These are phyloP conservation scores for Picea abies DNA, from an alignment of 83 land plant genomes.

Conservation along the genomic window DNA sequence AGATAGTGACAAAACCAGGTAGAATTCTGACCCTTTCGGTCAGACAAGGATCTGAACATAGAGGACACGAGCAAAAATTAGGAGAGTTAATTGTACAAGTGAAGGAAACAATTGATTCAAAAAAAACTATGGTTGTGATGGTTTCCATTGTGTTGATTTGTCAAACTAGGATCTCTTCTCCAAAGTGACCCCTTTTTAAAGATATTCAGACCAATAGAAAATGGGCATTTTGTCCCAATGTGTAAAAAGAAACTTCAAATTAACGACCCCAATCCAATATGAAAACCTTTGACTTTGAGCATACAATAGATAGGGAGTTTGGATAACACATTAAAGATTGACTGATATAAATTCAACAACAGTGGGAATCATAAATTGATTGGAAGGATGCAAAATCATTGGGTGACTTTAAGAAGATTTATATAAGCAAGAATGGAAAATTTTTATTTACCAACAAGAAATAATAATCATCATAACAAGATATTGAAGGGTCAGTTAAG, in stretches of 20 bases:
- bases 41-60: conserved; percentile 21
- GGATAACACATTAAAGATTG: conserved; percentile 73
- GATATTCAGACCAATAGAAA: conserved; percentile 59
- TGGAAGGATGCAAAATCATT: conserved; percentile 63
- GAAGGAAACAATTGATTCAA: conserved; percentile 69
- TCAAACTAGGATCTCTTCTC: too few relatives aligned
- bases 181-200: too few relatives aligned
- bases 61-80: conserved; percentile 15
- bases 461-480: conserved; percentile 21
- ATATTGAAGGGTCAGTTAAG: conserved; percentile 58
- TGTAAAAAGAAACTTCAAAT: conserved; percentile 81
- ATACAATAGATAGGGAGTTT: conserved; percentile 80
- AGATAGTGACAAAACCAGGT: conserved; percentile 68
- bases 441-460: conserved; percentile 35
- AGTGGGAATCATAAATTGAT: conserved; percentile 83
- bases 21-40: conserved; percentile 51
- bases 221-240: conserved; percentile 52
- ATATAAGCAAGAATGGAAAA: conserved; percentile 31
- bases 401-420: conserved; percentile 52
- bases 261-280: conserved; percentile 73
- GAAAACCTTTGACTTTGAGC: conserved; percentile 10
- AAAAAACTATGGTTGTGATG: conserved; percentile 65
- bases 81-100: conserved; percentile 69
- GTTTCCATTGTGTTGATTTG: conserved; percentile 51
- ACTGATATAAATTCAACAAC: conserved; percentile 78